Evolutionary conservation across 805 yeast genomes (phyloP).

Genomic region (Kregervanrija delftensis): DNA sequence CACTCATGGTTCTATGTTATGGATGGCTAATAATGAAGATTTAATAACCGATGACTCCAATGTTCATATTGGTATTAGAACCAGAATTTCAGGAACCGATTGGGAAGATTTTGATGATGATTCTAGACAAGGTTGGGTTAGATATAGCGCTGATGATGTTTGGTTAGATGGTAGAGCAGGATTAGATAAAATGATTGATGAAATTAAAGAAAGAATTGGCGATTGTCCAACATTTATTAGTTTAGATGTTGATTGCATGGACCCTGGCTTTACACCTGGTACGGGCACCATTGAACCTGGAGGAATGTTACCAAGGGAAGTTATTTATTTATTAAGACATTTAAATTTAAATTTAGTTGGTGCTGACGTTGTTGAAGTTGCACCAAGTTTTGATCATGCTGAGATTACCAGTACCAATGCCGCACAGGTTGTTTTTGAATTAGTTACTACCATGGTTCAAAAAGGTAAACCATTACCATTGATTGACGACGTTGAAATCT

Average conservation of each 20-base stretch:
- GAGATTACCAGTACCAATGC: conserved; percentile 65
- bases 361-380: conserved; percentile 52
- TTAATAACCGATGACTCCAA: conserved; percentile 47
- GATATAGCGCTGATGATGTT: conserved; percentile 68
- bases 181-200: conserved; percentile 36
- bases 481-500: not conserved
- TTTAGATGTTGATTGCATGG: conserved; percentile 66
- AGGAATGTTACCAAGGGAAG: conserved; percentile 51
- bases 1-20: conserved; percentile 82
- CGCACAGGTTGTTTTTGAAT: conserved; percentile 64
- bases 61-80: conserved; percentile 71
- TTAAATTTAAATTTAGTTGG: conserved; percentile 46
- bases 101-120: conserved; percentile 63
- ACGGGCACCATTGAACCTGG: conserved; percentile 58
- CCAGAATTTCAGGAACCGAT: conserved; percentile 57
- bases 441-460: conserved; percentile 70
- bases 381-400: conserved; percentile 58
- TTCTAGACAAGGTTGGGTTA: conserved; percentile 56
- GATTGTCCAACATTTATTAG: conserved; percentile 67
- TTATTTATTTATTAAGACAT: conserved; percentile 39
- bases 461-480: conserved; percentile 27
- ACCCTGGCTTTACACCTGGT: conserved; percentile 52
- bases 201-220: conserved; percentile 44
- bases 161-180: conserved; percentile 59
- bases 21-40: conserved; percentile 74